Evolutionary conservation across 2,329 filamentous ascomycete species (phyloP).

Genomic region (Fulvia fulva): DNA sequence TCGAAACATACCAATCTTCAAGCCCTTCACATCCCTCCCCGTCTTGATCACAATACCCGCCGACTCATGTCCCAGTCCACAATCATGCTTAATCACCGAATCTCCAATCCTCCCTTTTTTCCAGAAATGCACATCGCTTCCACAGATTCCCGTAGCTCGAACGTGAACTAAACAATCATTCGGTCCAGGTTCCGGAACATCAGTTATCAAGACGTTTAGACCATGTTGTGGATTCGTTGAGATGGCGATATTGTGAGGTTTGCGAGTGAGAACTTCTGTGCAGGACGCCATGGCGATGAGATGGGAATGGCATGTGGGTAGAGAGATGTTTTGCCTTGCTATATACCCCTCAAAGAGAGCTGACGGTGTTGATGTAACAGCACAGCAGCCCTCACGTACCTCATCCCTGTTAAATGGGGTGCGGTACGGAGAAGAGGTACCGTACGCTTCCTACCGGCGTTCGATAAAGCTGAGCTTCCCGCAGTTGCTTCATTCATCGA

Average conservation of each 20-base stretch:
- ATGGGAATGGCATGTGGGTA: background rate
- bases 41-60: constrained; percentile 26
- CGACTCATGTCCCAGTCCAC: constrained; percentile 31
- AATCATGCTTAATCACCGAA: constrained; percentile 21
- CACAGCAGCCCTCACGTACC: background rate
- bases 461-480: constrained; percentile 2
- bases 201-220: constrained; percentile 22
- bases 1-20: constrained; percentile 22
- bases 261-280: constrained; percentile 23
- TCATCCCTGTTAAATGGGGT: background rate
- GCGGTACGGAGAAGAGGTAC: background rate
- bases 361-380: background rate
- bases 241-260: constrained; percentile 31
- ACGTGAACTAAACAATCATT: constrained; percentile 32
- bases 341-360: constrained; percentile 10
- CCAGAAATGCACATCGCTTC: constrained; percentile 33
- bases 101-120: constrained; percentile 29
- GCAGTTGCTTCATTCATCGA: constrained; percentile 6
- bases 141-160: constrained; percentile 33
- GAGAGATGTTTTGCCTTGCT: background rate
- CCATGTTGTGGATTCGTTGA: constrained; percentile 33
- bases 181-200: constrained; percentile 25
- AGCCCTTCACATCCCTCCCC: constrained; percentile 22
- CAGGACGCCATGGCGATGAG: constrained; percentile 12
- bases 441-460: background rate